Evolutionary conservation across 106 monocot species (phyloP).

Genomic region (Gastrodia elata): DNA sequence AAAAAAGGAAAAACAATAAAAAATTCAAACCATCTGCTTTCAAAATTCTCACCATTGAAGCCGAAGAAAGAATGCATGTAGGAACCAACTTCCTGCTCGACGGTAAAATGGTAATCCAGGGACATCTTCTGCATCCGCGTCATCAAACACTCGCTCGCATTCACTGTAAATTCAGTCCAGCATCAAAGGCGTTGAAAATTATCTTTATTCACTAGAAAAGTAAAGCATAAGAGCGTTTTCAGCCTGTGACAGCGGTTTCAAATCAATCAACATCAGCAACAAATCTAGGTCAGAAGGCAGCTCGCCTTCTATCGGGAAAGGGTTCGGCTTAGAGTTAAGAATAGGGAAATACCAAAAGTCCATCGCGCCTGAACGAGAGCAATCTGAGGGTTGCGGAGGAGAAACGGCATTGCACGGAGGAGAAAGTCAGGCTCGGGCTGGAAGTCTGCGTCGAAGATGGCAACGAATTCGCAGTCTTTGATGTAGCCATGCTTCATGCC

Average conservation of each 20-base stretch:
- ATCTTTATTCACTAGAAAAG: neutral
- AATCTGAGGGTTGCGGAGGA: conserved; percentile 32
- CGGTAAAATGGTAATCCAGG: conserved; percentile 26
- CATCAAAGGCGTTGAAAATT: neutral
- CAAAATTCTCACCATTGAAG: conserved; percentile 21
- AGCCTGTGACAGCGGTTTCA: no score
- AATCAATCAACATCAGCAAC: no score
- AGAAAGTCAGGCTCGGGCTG: conserved; percentile 49
- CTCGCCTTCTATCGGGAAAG: no score
- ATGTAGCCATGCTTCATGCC: conserved; percentile 56
- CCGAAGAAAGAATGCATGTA: conserved; percentile 29
- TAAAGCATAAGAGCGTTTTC: no score
- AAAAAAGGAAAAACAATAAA: neutral
- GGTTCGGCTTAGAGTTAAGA: no score
- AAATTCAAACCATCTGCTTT: neutral
- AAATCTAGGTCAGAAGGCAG: no score
- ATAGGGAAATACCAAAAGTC: conserved; percentile 52
- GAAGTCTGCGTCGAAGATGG: conserved; percentile 53
- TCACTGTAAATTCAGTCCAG: conserved; percentile 14
- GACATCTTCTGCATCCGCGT: conserved; percentile 46
- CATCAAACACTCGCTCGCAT: conserved; percentile 29
- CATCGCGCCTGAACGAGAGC: conserved; percentile 48
- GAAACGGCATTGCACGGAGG: conserved; percentile 33
- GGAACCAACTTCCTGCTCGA: conserved; percentile 34
- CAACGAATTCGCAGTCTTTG: conserved; percentile 31